Conservation (phyloP, 2,329 filamentous ascomycete genomes). For the Sporothrix sp. region DNA sequence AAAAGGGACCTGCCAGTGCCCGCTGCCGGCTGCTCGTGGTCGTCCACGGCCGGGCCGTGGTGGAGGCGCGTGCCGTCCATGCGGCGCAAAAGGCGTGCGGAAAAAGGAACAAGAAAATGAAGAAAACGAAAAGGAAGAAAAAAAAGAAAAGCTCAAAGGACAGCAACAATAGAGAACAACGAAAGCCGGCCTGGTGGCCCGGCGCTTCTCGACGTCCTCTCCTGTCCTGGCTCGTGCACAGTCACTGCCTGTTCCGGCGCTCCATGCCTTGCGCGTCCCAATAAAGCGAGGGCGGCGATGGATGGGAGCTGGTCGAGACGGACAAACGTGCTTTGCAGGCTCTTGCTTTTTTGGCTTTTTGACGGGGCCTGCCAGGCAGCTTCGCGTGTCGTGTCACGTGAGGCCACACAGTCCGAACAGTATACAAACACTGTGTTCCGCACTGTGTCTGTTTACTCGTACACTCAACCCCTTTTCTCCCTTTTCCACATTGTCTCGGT, state of each 20-base stretch:
- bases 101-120: neutral
- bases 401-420: too few species aligned
- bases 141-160: neutral
- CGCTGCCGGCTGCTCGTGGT: neutral
- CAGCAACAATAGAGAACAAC: neutral
- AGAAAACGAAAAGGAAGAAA: neutral
- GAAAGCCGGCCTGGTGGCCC: too few species aligned
- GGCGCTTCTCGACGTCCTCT: too few species aligned
- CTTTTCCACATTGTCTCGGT: too few species aligned
- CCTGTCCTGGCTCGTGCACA: too few species aligned
- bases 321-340: too few species aligned
- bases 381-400: too few species aligned
- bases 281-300: neutral
- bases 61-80: neutral
- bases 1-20: neutral
- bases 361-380: too few species aligned
- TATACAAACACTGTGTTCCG: too few species aligned
- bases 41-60: neutral
- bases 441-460: too few species aligned
- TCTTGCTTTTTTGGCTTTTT: too few species aligned
- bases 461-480: too few species aligned
- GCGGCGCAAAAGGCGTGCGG: neutral
- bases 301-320: neutral
- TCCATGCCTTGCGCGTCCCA: neutral
- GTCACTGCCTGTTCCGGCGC: neutral